Evolutionary conservation across 164 flowering plant species (phyloP).

Genomic region (Macadamia integrifolia): DNA sequence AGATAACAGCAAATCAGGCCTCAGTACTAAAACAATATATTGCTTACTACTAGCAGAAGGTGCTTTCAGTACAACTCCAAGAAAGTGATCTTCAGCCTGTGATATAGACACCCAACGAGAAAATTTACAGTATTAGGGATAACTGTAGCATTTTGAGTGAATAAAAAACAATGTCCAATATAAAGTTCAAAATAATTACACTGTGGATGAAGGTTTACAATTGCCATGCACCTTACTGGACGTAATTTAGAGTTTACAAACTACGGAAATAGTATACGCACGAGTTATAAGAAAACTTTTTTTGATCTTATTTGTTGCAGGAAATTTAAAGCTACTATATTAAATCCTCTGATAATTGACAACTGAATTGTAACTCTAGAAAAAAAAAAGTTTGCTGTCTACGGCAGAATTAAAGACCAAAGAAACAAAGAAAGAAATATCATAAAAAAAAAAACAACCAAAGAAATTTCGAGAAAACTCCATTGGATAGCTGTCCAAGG

Average conservation of each 20-base stretch:
- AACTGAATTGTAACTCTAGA: too few species aligned
- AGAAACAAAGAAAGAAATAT: too few species aligned
- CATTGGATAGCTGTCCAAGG: too few species aligned
- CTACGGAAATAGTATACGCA: not conserved
- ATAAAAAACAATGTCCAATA: not conserved
- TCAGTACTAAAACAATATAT: slow-evolving; percentile 65
- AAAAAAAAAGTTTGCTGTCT: too few species aligned
- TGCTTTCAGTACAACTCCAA: slow-evolving; percentile 77
- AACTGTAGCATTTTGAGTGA: not conserved
- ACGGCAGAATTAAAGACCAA: too few species aligned
- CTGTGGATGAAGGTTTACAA: too few species aligned
- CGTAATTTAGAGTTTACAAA: not conserved
- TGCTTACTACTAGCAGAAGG: slow-evolving; percentile 51
- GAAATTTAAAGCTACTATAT: too few species aligned
- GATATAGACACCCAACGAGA: slow-evolving; percentile 12
- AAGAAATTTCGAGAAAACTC: too few species aligned
- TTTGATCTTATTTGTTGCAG: too few species aligned
- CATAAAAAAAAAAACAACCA: too few species aligned
- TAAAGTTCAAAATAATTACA: too few species aligned
- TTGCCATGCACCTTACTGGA: not conserved
- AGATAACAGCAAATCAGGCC: slow-evolving; percentile 50
- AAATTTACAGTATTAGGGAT: not conserved
- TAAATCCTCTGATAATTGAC: too few species aligned
- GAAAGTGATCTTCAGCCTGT: slow-evolving; percentile 83
- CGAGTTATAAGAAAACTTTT: not conserved